These are phyloP conservation scores for Euphorbia lathyris DNA, from an alignment of 345 rosid species.

Conservation along the genomic window DNA sequence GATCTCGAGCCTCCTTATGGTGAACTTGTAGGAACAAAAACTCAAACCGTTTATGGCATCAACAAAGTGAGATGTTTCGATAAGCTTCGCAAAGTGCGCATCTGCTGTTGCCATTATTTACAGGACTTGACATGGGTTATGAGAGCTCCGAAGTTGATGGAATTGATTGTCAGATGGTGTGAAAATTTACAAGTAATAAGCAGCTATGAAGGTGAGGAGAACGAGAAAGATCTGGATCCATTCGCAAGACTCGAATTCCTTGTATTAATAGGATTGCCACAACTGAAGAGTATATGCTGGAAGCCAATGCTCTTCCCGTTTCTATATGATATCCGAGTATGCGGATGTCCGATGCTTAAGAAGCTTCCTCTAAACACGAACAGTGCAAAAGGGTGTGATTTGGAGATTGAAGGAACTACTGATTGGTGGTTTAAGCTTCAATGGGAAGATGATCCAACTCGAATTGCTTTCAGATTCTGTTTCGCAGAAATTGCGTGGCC, in stretches of 20 bases:
- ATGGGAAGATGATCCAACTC: neutral
- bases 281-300: neutral
- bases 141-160: neutral
- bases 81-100: neutral
- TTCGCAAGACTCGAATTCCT: neutral
- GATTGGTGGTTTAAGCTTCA: neutral
- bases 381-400: neutral
- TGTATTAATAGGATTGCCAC: neutral
- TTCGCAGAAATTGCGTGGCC: neutral
- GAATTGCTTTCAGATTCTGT: neutral
- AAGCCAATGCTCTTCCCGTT: neutral
- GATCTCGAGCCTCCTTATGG: neutral
- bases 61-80: neutral
- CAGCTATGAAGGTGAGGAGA: neutral
- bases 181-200: neutral
- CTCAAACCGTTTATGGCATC: neutral
- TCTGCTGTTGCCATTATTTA: neutral
- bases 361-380: neutral
- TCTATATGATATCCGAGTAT: neutral
- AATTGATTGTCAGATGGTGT: neutral
- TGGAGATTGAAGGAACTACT: neutral
- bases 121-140: neutral
- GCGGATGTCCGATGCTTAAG: neutral
- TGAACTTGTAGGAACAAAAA: neutral
- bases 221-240: neutral